These are phyloP conservation scores for Dioszegia crocea DNA, from an alignment of 768 basidiomycete genomes.

Conservation along the genomic window DNA sequence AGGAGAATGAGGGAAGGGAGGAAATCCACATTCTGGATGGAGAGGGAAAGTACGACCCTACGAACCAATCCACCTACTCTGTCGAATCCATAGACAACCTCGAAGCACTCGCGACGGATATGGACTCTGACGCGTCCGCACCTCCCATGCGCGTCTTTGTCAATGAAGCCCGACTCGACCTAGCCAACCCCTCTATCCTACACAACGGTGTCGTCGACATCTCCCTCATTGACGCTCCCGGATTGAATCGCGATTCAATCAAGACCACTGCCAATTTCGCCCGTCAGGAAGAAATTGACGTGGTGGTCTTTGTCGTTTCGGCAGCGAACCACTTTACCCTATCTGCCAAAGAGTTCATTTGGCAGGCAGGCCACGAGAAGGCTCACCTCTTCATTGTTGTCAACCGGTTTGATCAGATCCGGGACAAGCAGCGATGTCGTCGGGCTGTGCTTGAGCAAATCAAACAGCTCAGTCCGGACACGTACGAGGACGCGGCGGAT, in stretches of 20 bases:
- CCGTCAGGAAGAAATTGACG: slow-evolving; percentile 96
- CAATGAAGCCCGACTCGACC: slow-evolving; percentile 63
- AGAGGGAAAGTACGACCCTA: slow-evolving; percentile 59
- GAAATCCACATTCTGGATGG: slow-evolving; percentile 53
- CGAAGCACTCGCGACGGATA: slow-evolving; percentile 71
- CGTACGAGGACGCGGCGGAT: slow-evolving; percentile 83
- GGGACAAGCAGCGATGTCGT: slow-evolving; percentile 88
- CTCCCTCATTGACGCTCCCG: slow-evolving; percentile 96
- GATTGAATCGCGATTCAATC: slow-evolving; percentile 88
- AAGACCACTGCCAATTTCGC: slow-evolving; percentile 94
- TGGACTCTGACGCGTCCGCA: slow-evolving; percentile 57
- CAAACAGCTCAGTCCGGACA: slow-evolving; percentile 82
- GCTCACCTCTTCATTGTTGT: slow-evolving; percentile 97
- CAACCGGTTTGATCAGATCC: slow-evolving; percentile 94
- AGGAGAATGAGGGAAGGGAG: slow-evolving; percentile 40
- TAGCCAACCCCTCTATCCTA: slow-evolving; percentile 70
- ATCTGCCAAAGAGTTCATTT: slow-evolving; percentile 89
- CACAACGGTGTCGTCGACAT: slow-evolving; percentile 96
- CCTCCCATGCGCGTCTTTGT: slow-evolving; percentile 84
- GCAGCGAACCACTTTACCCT: slow-evolving; percentile 98
- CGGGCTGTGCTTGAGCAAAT: slow-evolving; percentile 88
- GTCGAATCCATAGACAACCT: slow-evolving; percentile 65
- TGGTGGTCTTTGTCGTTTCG: slow-evolving; percentile 94
- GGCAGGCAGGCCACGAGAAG: slow-evolving; percentile 90
- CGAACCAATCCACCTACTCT: slow-evolving; percentile 72